Evolutionary conservation across 805 yeast genomes (phyloP).

Genomic region (Ogataea kodamae): DNA sequence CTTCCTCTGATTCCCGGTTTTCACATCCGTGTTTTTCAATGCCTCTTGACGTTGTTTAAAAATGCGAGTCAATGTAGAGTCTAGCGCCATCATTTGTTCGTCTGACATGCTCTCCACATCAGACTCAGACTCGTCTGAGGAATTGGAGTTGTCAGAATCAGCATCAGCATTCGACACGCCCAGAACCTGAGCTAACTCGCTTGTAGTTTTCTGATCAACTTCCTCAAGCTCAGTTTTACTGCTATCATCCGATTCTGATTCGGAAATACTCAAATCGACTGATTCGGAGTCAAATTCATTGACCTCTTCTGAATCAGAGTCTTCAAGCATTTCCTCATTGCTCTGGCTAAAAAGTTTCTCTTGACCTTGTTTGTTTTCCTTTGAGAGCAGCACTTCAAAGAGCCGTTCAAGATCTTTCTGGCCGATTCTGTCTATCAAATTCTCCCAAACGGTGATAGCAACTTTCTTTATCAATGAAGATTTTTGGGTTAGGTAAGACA

Average conservation of each 20-base stretch:
- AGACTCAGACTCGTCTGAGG: conserved; percentile 51
- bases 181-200: conserved; percentile 66
- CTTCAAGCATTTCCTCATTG: conserved; percentile 42
- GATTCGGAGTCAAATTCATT: conserved; percentile 32
- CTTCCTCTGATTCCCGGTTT: conserved; percentile 63
- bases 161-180: conserved; percentile 42
- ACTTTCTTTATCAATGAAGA: conserved; percentile 56
- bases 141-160: conserved; percentile 28
- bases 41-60: conserved; percentile 80
- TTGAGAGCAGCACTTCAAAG: conserved; percentile 54
- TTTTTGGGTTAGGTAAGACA: conserved; percentile 55
- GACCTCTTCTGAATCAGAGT: conserved; percentile 39
- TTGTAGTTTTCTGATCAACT: conserved; percentile 45
- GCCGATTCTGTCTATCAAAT: conserved; percentile 46
- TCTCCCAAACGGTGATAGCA: conserved; percentile 46
- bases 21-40: conserved; percentile 42
- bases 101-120: conserved; percentile 89
- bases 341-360: conserved; percentile 61
- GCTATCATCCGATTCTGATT: conserved; percentile 21
- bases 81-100: conserved; percentile 94
- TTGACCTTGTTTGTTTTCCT: conserved; percentile 82
- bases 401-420: conserved; percentile 45
- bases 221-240: conserved; percentile 36
- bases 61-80: conserved; percentile 74
- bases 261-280: conserved; percentile 21